Percentiles rank a stretch among this genome's conserved stretches.
These are phyloP conservation scores for Pseudocercospora fuligena DNA, from an alignment of 2,329 filamentous ascomycete genomes.

Conservation along the genomic window DNA sequence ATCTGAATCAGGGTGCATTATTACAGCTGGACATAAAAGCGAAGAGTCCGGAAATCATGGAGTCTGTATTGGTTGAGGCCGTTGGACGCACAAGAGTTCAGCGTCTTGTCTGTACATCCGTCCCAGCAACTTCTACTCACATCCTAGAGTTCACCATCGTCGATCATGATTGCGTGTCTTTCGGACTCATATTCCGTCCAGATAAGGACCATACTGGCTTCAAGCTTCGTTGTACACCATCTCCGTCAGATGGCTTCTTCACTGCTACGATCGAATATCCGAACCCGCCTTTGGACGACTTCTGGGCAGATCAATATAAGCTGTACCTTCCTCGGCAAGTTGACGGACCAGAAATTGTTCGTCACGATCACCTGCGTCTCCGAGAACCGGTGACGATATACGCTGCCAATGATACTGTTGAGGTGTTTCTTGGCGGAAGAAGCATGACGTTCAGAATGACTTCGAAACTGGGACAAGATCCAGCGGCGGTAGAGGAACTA, in stretches of 20 bases:
- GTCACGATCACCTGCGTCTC: not conserved
- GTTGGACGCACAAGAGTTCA: not conserved
- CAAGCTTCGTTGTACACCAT: not conserved
- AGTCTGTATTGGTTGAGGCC: not conserved
- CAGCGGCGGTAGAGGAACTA: not conserved
- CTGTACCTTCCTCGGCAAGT: not conserved
- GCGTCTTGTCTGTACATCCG: not conserved
- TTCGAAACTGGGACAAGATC: not conserved
- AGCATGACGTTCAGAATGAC: not conserved
- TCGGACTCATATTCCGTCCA: not conserved
- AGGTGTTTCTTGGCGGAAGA: not conserved
- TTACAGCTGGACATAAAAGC: not conserved
- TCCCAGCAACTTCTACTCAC: not conserved
- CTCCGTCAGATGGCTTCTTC: not conserved
- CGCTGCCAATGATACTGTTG: not conserved
- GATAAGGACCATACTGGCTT: not conserved
- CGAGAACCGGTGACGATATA: not conserved
- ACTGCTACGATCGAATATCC: not conserved
- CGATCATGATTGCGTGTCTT: not conserved
- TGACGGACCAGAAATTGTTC: not conserved
- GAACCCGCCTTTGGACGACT: not conserved
- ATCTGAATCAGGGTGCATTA: not conserved
- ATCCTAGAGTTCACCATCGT: not conserved
- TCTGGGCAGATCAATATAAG: constrained; percentile 1
- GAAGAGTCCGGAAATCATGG: not conserved